These are phyloP conservation scores for Stenogyne calaminthoides DNA, from an alignment of 305 asterid species.

Conservation along the genomic window DNA sequence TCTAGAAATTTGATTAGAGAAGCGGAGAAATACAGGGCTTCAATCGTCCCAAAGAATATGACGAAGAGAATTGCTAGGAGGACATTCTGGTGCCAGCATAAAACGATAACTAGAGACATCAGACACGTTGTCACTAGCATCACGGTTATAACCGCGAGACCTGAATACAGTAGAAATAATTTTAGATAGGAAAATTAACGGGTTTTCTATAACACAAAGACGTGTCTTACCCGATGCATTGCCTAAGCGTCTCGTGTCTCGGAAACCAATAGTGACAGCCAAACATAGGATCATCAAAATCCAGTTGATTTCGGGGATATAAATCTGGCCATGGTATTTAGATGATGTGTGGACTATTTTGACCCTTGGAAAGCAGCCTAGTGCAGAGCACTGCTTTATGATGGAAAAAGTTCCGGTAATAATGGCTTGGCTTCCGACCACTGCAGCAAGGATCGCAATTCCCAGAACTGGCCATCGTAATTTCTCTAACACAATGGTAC, in stretches of 20 bases:
- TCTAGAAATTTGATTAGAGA: conserved; percentile 61
- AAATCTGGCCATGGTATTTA: conserved; percentile 56
- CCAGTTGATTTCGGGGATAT: conserved; percentile 64
- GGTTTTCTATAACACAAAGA: not conserved
- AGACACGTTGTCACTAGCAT: conserved; percentile 77
- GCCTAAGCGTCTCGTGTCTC: conserved; percentile 58
- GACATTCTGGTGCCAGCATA: conserved; percentile 62
- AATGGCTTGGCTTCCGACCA: conserved; percentile 68
- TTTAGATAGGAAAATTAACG: not conserved
- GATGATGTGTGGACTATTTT: conserved; percentile 60
- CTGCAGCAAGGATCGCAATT: conserved; percentile 68
- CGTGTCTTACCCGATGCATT: conserved; percentile 56
- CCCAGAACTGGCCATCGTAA: conserved; percentile 63
- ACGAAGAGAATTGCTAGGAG: conserved; percentile 49
- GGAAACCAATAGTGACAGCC: conserved; percentile 60
- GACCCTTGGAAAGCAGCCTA: conserved; percentile 65
- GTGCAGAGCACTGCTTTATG: conserved; percentile 62
- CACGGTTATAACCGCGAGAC: conserved; percentile 69
- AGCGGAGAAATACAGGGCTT: conserved; percentile 65
- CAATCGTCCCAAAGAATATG: conserved; percentile 56
- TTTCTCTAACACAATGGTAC: conserved; percentile 40
- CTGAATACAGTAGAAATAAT: conserved; percentile 32
- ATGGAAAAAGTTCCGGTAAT: conserved; percentile 67
- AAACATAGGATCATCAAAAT: conserved; percentile 58
- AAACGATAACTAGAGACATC: conserved; percentile 65